Conservation (phyloP, 2,329 filamentous ascomycete genomes). For the Shiraia sp. region DNA sequence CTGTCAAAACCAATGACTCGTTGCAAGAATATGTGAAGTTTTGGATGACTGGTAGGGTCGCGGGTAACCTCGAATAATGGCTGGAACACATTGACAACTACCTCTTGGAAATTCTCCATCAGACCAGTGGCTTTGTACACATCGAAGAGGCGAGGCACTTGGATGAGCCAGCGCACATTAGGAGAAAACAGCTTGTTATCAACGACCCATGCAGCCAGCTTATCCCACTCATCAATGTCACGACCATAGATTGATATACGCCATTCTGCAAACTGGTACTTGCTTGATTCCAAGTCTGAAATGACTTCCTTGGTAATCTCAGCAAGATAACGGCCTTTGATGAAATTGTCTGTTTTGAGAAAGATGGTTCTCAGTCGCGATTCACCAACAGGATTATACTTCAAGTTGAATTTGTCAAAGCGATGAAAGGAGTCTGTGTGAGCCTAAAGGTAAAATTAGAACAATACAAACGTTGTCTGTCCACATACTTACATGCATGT, state of each 20-base stretch:
- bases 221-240: slow-evolving; percentile 94
- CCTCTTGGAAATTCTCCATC: slow-evolving; percentile 87
- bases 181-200: slow-evolving; percentile 98
- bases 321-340: slow-evolving; percentile 91
- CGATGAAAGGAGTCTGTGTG: slow-evolving; percentile 98
- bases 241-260: slow-evolving; percentile 96
- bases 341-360: slow-evolving; percentile 97
- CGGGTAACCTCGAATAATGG: slow-evolving; percentile 94
- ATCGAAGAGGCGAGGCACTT: slow-evolving; percentile 91
- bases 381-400: slow-evolving; percentile 97
- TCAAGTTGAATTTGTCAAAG: slow-evolving; percentile 99
- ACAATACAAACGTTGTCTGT: too few species aligned
- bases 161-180: slow-evolving; percentile 96
- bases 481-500: slow-evolving; percentile 81
- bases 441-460: slow-evolving; percentile 58
- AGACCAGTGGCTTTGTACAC: slow-evolving; percentile 89
- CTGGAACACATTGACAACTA: slow-evolving; percentile 88
- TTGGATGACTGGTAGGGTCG: slow-evolving; percentile 82
- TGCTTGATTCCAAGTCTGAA: slow-evolving; percentile 94
- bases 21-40: slow-evolving; percentile 92
- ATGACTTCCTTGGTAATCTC: slow-evolving; percentile 99
- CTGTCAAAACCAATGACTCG: slow-evolving; percentile 96
- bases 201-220: slow-evolving; percentile 93
- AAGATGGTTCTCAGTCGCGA: slow-evolving; percentile 97
- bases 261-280: slow-evolving; percentile 99